Conservation (phyloP, 352 stramenopile genomes). For the Phytophthora fragariaefolia region DNA sequence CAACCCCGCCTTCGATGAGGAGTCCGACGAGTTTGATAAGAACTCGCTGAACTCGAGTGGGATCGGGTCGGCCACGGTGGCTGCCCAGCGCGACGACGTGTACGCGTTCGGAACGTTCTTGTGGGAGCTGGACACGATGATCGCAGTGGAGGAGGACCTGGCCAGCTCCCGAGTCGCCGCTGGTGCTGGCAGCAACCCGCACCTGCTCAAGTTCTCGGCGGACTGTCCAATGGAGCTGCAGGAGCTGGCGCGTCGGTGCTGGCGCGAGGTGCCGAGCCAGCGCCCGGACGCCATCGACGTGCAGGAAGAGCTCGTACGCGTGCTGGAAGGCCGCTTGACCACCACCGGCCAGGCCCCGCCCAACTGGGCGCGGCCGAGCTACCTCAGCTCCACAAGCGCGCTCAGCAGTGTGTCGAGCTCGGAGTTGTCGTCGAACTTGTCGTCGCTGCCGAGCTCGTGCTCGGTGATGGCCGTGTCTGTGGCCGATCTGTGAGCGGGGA, state of each 20-base stretch:
- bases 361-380: conserved; percentile 65
- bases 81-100: conserved; percentile 54
- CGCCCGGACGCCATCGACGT: conserved; percentile 74
- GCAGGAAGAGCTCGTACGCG: conserved; percentile 75
- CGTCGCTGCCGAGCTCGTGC: conserved; percentile 46
- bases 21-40: conserved; percentile 34
- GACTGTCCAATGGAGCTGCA: conserved; percentile 70
- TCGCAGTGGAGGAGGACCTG: conserved; percentile 65
- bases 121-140: conserved; percentile 82
- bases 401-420: conserved; percentile 55
- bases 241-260: conserved; percentile 63
- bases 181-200: conserved; percentile 45
- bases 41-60: conserved; percentile 37
- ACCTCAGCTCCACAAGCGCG: conserved; percentile 42
- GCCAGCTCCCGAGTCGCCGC: conserved; percentile 29
- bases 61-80: conserved; percentile 24
- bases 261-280: conserved; percentile 51
- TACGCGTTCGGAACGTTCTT: conserved; percentile 78
- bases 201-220: conserved; percentile 64
- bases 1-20: conserved; percentile 31
- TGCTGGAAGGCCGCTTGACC: conserved; percentile 71
- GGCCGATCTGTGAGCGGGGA: conserved; percentile 36
- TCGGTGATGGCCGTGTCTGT: conserved; percentile 44
- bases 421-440: conserved; percentile 47
- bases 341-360: conserved; percentile 47